Percentiles rank a stretch among this genome's conserved stretches.
These are phyloP conservation scores for Schizonepeta tenuifolia DNA, from an alignment of 257 asterid genomes.

Conservation along the genomic window DNA sequence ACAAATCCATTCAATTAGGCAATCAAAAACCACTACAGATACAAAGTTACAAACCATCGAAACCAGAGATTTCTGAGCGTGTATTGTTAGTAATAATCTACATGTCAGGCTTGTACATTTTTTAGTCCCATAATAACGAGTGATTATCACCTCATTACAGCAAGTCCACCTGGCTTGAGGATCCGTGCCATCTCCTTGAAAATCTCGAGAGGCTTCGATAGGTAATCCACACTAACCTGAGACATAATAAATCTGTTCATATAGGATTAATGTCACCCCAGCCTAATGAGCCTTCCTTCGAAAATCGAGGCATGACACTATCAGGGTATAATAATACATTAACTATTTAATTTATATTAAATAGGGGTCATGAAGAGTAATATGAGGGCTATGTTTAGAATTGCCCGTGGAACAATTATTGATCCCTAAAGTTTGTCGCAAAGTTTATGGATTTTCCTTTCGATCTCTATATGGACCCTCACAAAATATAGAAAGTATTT, in stretches of 20 bases:
- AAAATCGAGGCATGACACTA: too few relatives aligned
- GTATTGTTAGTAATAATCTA: neutral
- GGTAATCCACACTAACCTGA: constrained; percentile 96
- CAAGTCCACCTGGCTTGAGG: constrained; percentile 95
- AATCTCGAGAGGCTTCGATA: constrained; percentile 81
- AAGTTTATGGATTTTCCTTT: too few relatives aligned
- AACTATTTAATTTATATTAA: too few relatives aligned
- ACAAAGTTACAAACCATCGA: neutral
- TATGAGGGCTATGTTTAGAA: too few relatives aligned
- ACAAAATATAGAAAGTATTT: too few relatives aligned
- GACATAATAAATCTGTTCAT: constrained; percentile 22
- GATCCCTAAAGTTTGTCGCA: too few relatives aligned
- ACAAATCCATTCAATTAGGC: neutral
- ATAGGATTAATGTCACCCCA: neutral
- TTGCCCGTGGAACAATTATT: too few relatives aligned
- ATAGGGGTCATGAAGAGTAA: too few relatives aligned
- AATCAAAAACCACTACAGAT: constrained; percentile 20
- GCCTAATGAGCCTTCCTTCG: too few relatives aligned
- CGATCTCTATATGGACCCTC: too few relatives aligned
- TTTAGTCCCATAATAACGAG: constrained; percentile 10
- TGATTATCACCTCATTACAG: constrained; percentile 66
- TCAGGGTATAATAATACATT: too few relatives aligned
- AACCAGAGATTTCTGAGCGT: neutral
- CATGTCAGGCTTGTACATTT: constrained; percentile 16
- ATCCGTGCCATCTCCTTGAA: constrained; percentile 87